Conservation (phyloP, 106 monocot genomes). For the Gastrodia elata region DNA sequence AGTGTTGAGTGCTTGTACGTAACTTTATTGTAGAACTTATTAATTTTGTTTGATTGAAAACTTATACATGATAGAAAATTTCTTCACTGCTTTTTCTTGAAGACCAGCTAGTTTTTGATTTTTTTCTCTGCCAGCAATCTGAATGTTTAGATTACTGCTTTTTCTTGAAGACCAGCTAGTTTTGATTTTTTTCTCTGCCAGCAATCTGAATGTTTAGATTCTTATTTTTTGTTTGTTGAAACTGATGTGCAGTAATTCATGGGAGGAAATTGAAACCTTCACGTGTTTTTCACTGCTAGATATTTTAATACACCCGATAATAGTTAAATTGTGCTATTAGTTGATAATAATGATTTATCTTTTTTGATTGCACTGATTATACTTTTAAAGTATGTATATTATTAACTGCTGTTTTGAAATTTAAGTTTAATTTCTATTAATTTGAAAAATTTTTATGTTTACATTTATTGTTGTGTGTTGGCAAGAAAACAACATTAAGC, state of each 20-base stretch:
- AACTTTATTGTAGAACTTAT: conserved; percentile 4
- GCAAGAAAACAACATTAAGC: no score
- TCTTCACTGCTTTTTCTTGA: background rate
- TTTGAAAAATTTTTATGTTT: no score
- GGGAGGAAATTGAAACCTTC: background rate
- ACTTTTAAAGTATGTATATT: no score
- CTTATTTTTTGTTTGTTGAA: conserved; percentile 2
- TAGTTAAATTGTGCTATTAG: no score
- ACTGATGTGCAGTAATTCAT: background rate
- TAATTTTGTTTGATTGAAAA: background rate
- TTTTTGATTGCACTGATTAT: no score
- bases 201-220: background rate
- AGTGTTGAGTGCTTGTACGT: background rate
- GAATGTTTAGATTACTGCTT: background rate
- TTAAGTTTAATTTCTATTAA: no score
- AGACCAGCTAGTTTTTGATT: background rate
- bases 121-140: background rate
- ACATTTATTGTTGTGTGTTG: no score
- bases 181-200: background rate
- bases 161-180: background rate
- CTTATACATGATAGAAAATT: background rate
- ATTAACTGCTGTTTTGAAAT: no score
- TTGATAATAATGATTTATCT: no score
- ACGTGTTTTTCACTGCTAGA: background rate
- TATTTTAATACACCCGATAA: background rate